These are phyloP conservation scores for Tolypocladium paradoxum DNA, from an alignment of 2,329 filamentous ascomycete genomes.

Conservation along the genomic window DNA sequence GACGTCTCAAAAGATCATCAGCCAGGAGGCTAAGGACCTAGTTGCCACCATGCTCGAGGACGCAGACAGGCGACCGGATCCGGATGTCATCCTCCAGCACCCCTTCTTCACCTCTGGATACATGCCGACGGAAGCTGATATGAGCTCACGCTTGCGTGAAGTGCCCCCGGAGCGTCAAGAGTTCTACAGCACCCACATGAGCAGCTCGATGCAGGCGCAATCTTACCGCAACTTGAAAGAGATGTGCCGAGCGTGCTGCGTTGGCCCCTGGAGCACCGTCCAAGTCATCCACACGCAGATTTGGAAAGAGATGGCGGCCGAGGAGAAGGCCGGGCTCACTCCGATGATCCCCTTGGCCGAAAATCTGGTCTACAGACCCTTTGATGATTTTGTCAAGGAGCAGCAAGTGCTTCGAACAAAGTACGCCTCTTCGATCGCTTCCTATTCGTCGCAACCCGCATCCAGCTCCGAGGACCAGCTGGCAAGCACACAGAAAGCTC, in stretches of 20 bases:
- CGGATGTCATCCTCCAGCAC: slow-evolving; percentile 70
- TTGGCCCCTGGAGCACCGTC: slow-evolving; percentile 42
- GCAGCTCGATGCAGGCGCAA: slow-evolving; percentile 30
- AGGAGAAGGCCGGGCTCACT: slow-evolving; percentile 55
- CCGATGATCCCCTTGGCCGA: slow-evolving; percentile 51
- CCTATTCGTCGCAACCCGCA: slow-evolving; percentile 12
- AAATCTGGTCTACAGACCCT: slow-evolving; percentile 53
- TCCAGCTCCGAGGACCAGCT: slow-evolving; percentile 22
- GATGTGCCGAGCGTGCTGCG: slow-evolving; percentile 46
- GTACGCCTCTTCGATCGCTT: slow-evolving; percentile 17
- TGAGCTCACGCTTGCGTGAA: slow-evolving; percentile 47
- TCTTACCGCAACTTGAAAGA: slow-evolving; percentile 43
- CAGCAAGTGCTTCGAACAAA: slow-evolving; percentile 29
- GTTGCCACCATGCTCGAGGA: slow-evolving; percentile 68
- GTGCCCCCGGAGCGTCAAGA: slow-evolving; percentile 44
- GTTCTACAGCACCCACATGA: slow-evolving; percentile 42
- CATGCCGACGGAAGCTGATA: slow-evolving; percentile 52
- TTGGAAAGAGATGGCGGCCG: slow-evolving; percentile 57
- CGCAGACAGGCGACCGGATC: slow-evolving; percentile 62
- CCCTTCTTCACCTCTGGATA: slow-evolving; percentile 69
- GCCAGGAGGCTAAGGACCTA: slow-evolving; percentile 64
- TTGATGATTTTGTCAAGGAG: slow-evolving; percentile 49
- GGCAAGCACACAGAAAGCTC: slow-evolving; percentile 20
- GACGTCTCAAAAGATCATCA: slow-evolving; percentile 58
- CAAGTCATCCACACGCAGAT: slow-evolving; percentile 42